Conservation (phyloP, 768 basidiomycete genomes). For the Naganishia antarctica region DNA sequence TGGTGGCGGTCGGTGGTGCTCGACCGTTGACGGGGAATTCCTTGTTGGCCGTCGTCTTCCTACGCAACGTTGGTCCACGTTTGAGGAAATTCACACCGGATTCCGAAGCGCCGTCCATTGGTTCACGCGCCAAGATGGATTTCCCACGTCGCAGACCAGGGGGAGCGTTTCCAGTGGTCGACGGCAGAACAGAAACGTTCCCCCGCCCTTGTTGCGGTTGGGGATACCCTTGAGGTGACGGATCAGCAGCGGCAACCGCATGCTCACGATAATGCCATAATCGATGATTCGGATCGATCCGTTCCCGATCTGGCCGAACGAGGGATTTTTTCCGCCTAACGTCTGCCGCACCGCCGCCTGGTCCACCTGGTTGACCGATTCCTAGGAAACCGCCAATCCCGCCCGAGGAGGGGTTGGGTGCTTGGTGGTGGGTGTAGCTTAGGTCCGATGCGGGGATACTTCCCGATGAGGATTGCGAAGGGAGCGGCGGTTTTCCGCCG, state of each 20-base stretch:
- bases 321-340: slow-evolving; percentile 79
- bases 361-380: slow-evolving; percentile 23
- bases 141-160: slow-evolving; percentile 69
- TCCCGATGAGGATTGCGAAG: background rate
- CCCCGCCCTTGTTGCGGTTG: slow-evolving; percentile 4
- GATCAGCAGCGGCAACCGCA: slow-evolving; percentile 55
- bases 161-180: slow-evolving; percentile 31
- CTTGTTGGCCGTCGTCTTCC: slow-evolving; percentile 55
- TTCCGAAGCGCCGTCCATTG: slow-evolving; percentile 72
- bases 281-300: slow-evolving; percentile 88
- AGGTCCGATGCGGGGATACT: slow-evolving; percentile 9
- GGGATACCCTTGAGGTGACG: background rate
- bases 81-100: slow-evolving; percentile 86
- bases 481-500: slow-evolving; percentile 8
- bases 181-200: slow-evolving; percentile 18
- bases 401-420: slow-evolving; percentile 1
- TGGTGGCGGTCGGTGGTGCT: slow-evolving; percentile 6
- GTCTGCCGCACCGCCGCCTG: slow-evolving; percentile 32
- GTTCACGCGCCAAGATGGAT: slow-evolving; percentile 79
- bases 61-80: slow-evolving; percentile 70
- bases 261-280: slow-evolving; percentile 91
- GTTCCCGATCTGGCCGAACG: slow-evolving; percentile 86
- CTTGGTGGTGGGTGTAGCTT: slow-evolving; percentile 9
- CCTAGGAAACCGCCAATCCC: slow-evolving; percentile 22
- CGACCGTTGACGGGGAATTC: slow-evolving; percentile 37